Conservation (phyloP, 108 stramenopile species). For the Cylindrotheca closterium region DNA sequence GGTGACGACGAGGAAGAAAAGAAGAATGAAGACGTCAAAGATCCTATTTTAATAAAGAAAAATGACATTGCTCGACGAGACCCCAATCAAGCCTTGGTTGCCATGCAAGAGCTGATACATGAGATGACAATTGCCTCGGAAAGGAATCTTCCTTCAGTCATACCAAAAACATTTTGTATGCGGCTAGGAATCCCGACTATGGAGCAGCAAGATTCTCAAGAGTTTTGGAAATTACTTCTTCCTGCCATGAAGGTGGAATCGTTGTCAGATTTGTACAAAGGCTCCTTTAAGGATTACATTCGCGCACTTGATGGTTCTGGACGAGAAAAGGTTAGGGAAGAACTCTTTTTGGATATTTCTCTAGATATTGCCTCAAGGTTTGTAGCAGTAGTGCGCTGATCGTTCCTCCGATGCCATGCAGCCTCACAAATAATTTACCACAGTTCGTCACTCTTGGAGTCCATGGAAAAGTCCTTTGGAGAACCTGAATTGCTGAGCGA, state of each 20-base stretch:
- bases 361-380: constrained; percentile 53
- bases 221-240: constrained; percentile 88
- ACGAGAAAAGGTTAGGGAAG: constrained; percentile 61
- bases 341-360: constrained; percentile 81
- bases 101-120: constrained; percentile 39
- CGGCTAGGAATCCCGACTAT: constrained; percentile 67
- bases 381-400: neutral
- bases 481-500: constrained; percentile 70
- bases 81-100: constrained; percentile 26
- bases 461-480: constrained; percentile 58
- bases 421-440: neutral
- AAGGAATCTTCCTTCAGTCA: neutral
- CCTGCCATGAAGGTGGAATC: constrained; percentile 55
- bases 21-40: neutral
- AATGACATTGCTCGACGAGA: neutral
- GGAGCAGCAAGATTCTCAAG: constrained; percentile 87
- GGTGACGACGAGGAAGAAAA: constrained; percentile 10
- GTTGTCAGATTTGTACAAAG: constrained; percentile 67
- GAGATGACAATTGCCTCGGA: constrained; percentile 35
- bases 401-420: constrained; percentile 1
- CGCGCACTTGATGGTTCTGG: constrained; percentile 57
- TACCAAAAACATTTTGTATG: constrained; percentile 41
- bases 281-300: constrained; percentile 77
- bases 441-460: constrained; percentile 36
- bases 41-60: neutral